These are phyloP conservation scores for Fusarium mundagurra DNA, from an alignment of 2,329 filamentous ascomycete genomes.

Conservation along the genomic window DNA sequence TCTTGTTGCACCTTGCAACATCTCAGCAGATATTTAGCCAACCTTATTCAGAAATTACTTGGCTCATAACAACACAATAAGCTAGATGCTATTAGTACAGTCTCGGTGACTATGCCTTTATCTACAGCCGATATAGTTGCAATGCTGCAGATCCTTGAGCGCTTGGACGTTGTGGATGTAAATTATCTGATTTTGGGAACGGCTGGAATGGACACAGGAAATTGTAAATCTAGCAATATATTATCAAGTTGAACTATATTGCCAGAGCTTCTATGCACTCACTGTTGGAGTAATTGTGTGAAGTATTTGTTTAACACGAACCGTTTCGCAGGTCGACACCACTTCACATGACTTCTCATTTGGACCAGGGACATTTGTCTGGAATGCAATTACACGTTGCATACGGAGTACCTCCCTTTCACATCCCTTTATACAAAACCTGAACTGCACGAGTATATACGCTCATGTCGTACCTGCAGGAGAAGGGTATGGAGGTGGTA, in stretches of 20 bases:
- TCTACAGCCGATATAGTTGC: neutral
- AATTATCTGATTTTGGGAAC: neutral
- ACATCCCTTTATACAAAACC: neutral
- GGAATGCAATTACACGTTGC: slow-evolving; percentile 9
- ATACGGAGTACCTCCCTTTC: slow-evolving; percentile 1
- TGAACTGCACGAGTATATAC: neutral
- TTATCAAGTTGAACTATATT: neutral
- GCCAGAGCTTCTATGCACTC: neutral
- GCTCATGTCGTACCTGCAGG: neutral
- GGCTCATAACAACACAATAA: too few species aligned
- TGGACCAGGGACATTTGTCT: neutral
- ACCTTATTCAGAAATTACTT: neutral
- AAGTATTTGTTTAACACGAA: neutral
- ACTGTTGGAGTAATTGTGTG: neutral
- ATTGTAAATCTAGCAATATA: neutral
- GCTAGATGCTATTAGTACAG: neutral
- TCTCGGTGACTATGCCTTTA: neutral
- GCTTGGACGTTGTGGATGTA: neutral
- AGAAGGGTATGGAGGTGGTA: neutral
- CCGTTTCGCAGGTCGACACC: neutral
- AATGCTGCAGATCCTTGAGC: neutral
- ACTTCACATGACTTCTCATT: too few species aligned
- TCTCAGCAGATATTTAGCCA: neutral
- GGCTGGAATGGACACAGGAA: too few species aligned
- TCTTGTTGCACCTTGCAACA: too few species aligned